These are phyloP conservation scores for Candida tibetensis DNA, from an alignment of 805 yeast species.

Conservation along the genomic window DNA sequence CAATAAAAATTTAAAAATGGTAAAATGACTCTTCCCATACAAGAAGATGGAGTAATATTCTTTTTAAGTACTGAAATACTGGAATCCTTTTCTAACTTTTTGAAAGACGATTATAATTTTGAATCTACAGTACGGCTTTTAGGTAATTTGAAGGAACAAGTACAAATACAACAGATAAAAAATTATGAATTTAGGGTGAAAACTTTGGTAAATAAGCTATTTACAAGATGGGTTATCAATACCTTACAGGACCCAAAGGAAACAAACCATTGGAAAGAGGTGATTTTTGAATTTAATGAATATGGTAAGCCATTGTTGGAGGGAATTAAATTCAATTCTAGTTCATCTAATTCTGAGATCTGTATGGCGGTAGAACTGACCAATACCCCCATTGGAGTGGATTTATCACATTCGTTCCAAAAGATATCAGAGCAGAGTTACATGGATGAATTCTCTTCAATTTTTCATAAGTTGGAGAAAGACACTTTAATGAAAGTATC, in stretches of 20 bases:
- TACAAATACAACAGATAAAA: slow-evolving; percentile 38
- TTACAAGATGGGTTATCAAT: slow-evolving; percentile 44
- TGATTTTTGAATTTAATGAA: slow-evolving; percentile 29
- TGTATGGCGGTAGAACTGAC: slow-evolving; percentile 40
- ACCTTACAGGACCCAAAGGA: slow-evolving; percentile 15
- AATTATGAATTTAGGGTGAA: slow-evolving; percentile 30
- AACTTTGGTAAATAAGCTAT: slow-evolving; percentile 44
- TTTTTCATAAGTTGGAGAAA: slow-evolving; percentile 4
- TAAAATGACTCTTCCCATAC: no score
- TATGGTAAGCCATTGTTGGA: slow-evolving; percentile 59
- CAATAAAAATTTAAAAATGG: no score
- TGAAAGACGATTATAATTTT: slow-evolving; percentile 39
- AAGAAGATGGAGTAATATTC: no score
- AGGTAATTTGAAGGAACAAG: slow-evolving; percentile 43
- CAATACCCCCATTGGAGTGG: slow-evolving; percentile 31
- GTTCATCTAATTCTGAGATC: slow-evolving; percentile 54
- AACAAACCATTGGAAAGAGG: slow-evolving; percentile 17
- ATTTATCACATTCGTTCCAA: slow-evolving; percentile 37
- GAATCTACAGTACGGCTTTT: slow-evolving; percentile 46
- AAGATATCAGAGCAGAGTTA: slow-evolving; percentile 23
- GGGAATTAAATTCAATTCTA: slow-evolving; percentile 49
- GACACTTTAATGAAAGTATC: not conserved
- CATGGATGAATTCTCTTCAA: slow-evolving; percentile 30
- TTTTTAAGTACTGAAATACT: no score
- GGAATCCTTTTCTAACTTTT: no score